Evolutionary conservation across 177 flowering plant genomes (phyloP).

Genomic region (Telopea speciosissima): DNA sequence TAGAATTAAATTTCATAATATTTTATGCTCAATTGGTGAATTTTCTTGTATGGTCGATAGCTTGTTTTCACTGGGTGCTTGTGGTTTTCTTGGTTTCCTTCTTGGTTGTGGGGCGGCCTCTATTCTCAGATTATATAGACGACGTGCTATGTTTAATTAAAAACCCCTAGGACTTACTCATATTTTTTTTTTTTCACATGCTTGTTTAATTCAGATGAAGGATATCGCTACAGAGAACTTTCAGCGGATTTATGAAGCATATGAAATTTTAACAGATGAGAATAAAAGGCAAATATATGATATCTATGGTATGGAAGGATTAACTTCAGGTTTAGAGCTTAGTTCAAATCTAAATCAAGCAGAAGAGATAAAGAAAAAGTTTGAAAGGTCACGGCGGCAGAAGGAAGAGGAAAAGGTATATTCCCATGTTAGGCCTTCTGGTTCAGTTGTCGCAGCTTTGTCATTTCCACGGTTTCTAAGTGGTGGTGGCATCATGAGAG

Average conservation of each 20-base stretch:
- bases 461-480: constrained; percentile 69
- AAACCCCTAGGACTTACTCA: no score
- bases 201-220: constrained; percentile 66
- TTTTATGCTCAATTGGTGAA: no score
- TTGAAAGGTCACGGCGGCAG: constrained; percentile 58
- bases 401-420: constrained; percentile 59
- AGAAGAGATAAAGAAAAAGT: constrained; percentile 81
- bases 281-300: constrained; percentile 80
- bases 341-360: constrained; percentile 69
- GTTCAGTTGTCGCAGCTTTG: constrained; percentile 61
- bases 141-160: no score
- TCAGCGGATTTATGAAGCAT: constrained; percentile 89
- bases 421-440: constrained; percentile 62
- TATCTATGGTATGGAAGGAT: constrained; percentile 96
- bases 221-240: constrained; percentile 91
- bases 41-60: no score
- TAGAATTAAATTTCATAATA: no score
- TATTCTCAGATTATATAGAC: no score
- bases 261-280: constrained; percentile 80
- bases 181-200: constrained; percentile 11
- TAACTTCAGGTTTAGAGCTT: constrained; percentile 86
- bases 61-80: no score
- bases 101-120: no score
- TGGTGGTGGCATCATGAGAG: constrained; percentile 77
- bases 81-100: no score